Conservation (phyloP, 805 yeast genomes). For the Lachancea kluyveri region DNA sequence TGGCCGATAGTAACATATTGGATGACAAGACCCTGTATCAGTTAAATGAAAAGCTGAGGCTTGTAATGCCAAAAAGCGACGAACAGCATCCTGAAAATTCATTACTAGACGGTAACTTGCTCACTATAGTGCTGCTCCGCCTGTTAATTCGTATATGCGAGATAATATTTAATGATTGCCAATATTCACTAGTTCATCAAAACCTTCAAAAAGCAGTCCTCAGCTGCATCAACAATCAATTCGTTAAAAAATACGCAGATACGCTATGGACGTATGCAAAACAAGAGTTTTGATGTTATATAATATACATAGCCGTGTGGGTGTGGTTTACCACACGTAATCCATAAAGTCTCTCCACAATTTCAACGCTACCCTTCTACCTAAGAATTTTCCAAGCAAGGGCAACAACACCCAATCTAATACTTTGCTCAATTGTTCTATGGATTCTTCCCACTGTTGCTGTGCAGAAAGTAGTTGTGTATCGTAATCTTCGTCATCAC, state of each 20-base stretch:
- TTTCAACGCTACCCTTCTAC: conserved; percentile 48
- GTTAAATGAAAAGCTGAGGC: conserved; percentile 8
- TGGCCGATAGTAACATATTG: conserved; percentile 1
- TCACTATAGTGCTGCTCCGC: conserved; percentile 8
- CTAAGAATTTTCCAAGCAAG: conserved; percentile 57
- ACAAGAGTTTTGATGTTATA: conserved; percentile 1
- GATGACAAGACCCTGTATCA: conserved; percentile 8
- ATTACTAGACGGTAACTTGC: conserved; percentile 5
- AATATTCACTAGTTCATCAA: conserved; percentile 4
- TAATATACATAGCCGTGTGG: neutral
- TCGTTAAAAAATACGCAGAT: conserved; percentile 2
- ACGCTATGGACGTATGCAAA: conserved; percentile 4
- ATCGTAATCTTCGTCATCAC: conserved; percentile 17
- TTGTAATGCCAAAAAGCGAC: conserved; percentile 6
- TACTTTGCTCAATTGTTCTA: conserved; percentile 52
- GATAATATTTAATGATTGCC: conserved; percentile 1
- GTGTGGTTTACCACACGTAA: conserved; percentile 13
- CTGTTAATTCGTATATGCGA: conserved; percentile 9
- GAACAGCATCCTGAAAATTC: conserved; percentile 1
- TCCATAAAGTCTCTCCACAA: conserved; percentile 26
- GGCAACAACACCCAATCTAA: conserved; percentile 59
- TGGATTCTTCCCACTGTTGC: conserved; percentile 68
- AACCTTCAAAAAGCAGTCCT: conserved; percentile 5
- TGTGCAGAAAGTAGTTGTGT: conserved; percentile 42
- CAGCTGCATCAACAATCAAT: conserved; percentile 3